phyloP scores from a whole-genome alignment of 1,284 basidiomycete genomes.

The Xerocomus amazonicus region DNA sequence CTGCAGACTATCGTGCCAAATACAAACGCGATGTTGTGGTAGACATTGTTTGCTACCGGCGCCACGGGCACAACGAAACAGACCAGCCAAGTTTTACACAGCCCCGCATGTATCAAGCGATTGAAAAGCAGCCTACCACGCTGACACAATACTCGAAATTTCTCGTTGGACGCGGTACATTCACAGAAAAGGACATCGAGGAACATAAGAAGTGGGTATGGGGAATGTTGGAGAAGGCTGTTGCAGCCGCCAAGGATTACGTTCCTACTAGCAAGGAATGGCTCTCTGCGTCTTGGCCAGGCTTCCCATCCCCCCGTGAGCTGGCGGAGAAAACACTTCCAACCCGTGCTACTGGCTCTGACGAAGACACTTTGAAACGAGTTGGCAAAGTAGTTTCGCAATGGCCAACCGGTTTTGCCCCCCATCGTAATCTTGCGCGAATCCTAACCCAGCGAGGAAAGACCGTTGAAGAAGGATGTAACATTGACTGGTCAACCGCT shows the following conservation, averaged over 20 bases:
- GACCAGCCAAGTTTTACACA: conserved; percentile 99
- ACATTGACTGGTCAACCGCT: conserved; percentile 99
- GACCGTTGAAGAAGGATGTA: conserved; percentile 84
- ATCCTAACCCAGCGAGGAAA: conserved; percentile 88
- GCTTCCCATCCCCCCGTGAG: conserved; percentile 97
- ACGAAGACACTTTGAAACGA: conserved; percentile 75
- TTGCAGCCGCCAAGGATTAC: conserved; percentile 90
- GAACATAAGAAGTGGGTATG: conserved; percentile 99
- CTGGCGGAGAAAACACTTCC: conserved; percentile 91
- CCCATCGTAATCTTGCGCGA: conserved; percentile 92
- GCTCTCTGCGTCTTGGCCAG: conserved; percentile 97
- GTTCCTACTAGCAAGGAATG: conserved; percentile 92
- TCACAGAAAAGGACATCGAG: conserved; percentile 95
- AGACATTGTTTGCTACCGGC: conserved; percentile 98
- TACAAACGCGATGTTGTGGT: conserved; percentile 99
- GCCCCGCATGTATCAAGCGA: conserved; percentile 98
- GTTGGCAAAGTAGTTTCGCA: conserved; percentile 86
- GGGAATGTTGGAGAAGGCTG: conserved; percentile 96
- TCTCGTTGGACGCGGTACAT: conserved; percentile 88
- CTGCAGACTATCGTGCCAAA: conserved; percentile 97
- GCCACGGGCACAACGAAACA: conserved; percentile 99
- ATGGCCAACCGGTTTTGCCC: conserved; percentile 82
- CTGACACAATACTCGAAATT: conserved; percentile 91
- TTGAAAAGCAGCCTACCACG: conserved; percentile 91
- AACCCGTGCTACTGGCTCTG: conserved; percentile 82